Conservation (phyloP, 2,329 filamentous ascomycete genomes). For the Exophiala mesophila region DNA sequence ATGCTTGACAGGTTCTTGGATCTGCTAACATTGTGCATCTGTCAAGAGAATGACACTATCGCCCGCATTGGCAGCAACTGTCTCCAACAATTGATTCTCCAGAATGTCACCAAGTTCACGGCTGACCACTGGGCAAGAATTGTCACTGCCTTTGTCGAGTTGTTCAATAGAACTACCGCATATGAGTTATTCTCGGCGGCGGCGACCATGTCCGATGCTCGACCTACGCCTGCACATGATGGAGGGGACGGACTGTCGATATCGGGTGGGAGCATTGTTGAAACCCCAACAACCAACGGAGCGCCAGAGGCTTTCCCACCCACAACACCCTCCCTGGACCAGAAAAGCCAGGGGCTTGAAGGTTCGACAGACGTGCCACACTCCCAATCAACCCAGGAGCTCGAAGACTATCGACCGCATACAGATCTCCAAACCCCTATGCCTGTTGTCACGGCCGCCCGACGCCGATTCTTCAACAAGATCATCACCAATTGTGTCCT, state of each 20-base stretch:
- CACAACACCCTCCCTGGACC: slow-evolving; percentile 16
- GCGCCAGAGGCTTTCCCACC: slow-evolving; percentile 6
- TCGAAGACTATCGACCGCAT: slow-evolving; percentile 85
- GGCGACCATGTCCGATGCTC: slow-evolving; percentile 42
- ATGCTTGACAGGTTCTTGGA: slow-evolving; percentile 98
- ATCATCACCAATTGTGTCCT: slow-evolving; percentile 98
- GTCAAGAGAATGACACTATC: slow-evolving; percentile 98
- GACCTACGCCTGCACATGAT: slow-evolving; percentile 20
- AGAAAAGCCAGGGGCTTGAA: slow-evolving; percentile 19
- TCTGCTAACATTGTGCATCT: slow-evolving; percentile 90
- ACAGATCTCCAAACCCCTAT: slow-evolving; percentile 77
- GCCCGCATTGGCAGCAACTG: slow-evolving; percentile 98
- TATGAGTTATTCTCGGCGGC: slow-evolving; percentile 91
- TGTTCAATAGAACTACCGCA: slow-evolving; percentile 92
- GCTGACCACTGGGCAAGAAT: slow-evolving; percentile 88
- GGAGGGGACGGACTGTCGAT: slow-evolving; percentile 23
- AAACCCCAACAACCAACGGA: slow-evolving; percentile 31
- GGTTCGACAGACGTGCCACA: slow-evolving; percentile 26
- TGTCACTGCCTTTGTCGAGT: slow-evolving; percentile 88
- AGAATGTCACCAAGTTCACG: slow-evolving; percentile 90
- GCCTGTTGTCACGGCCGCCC: slow-evolving; percentile 84
- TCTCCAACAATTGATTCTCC: slow-evolving; percentile 88
- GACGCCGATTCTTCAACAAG: slow-evolving; percentile 94
- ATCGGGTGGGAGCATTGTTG: slow-evolving; percentile 27
- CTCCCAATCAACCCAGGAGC: slow-evolving; percentile 33